Evolutionary conservation across 2,329 filamentous ascomycete genomes (phyloP), one percentile per base, ranked within the genome.

Genomic region (Tolypocladium sp.): DNA sequence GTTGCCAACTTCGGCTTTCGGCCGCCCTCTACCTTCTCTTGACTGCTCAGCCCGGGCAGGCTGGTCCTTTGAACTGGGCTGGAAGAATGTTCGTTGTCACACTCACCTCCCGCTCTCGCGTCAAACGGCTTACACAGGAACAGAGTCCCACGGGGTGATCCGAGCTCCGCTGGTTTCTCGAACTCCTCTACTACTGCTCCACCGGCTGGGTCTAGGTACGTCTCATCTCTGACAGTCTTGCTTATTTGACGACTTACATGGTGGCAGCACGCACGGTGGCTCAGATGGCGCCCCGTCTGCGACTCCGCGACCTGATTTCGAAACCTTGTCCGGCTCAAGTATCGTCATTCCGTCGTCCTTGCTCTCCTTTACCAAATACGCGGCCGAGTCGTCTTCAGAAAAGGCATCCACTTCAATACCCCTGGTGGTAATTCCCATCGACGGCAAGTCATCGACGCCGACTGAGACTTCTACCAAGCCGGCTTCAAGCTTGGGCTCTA

Each of bases 1-100:
- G 60, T 41, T 65, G 59, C 57, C 60, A 62, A 17, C 42, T 60
- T 40, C 62, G 60, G 44, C 56, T 67, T 22, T 60, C 59, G 27
- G 60, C 66, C 38, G 68, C 60, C 61, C 57, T 71, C 7, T 67
- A 59, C 63, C 46, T 71, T 58, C 63, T 73, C 60, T 60, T 70
- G 57, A 59, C 64, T 65, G 62, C 65, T 25, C 67, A 69, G 61
- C 68, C 62, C 58, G 64, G 65, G 30, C 64, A 70, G 69, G 72
- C 72, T 63, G 73, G 72, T 64, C 74, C 70, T 69, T 64, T 72
- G 38, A 66, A 65, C 57, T 68, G 71, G 70, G 68, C 66, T 63
- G 64, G 64, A 63, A 69, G 63, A 63, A 60, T 69, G 71, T 74
- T 62, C 57, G 69, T 64, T 44, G 38, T 3, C 20, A 54, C 49